phyloP scores from a whole-genome alignment of 192 early-diverging fungal species.

The Backusella mclennaniae region DNA sequence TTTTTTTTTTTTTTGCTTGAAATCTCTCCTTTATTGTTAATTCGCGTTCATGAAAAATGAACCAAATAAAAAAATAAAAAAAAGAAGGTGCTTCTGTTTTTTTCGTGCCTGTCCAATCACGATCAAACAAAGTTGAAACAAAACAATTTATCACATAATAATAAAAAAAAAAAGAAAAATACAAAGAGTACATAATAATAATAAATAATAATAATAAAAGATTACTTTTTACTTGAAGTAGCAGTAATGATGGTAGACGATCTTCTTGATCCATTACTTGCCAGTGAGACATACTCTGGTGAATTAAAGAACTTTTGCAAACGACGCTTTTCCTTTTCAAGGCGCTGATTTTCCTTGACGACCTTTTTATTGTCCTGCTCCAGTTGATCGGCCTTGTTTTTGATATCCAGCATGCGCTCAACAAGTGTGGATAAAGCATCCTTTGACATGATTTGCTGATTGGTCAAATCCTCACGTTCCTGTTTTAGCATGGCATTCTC shows the following conservation, averaged over 20 bases:
- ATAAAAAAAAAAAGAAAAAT: background rate
- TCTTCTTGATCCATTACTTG: conserved; percentile 2
- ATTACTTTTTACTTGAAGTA: conserved; percentile 1
- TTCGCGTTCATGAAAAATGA: background rate
- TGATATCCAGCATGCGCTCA: conserved; percentile 28
- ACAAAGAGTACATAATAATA: background rate
- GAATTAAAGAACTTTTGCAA: conserved; percentile 9
- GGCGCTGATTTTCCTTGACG: background rate
- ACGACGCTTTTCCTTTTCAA: conserved; percentile 6
- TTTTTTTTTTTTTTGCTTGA: background rate
- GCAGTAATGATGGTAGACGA: background rate
- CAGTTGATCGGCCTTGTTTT: background rate
- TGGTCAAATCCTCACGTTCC: conserved; percentile 18
- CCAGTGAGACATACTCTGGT: background rate
- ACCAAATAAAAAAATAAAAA: background rate
- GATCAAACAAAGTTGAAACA: background rate
- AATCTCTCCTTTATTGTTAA: background rate
- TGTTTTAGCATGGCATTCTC: conserved; percentile 24
- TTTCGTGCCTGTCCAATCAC: too few species aligned
- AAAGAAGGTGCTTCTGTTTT: background rate
- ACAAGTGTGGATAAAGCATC: conserved; percentile 18
- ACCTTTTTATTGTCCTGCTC: background rate
- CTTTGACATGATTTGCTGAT: conserved; percentile 20
- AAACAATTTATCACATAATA: background rate
- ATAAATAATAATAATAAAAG: background rate